These are phyloP conservation scores for Colletotrichum orchidophilum DNA, from an alignment of 2,329 filamentous ascomycete species.

Conservation along the genomic window DNA sequence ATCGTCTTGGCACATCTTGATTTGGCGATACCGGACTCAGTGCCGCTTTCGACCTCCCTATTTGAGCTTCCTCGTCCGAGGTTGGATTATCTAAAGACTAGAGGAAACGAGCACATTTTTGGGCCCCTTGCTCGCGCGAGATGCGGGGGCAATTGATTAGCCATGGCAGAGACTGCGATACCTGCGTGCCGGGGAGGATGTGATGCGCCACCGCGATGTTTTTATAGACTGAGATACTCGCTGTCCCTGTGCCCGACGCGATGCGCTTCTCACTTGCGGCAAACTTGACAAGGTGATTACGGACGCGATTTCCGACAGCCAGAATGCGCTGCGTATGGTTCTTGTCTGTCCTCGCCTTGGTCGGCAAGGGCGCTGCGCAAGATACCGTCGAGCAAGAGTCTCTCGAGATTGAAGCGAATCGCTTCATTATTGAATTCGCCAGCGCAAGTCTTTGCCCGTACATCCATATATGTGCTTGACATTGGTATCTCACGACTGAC, in stretches of 20 bases:
- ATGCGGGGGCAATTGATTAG: conserved; percentile 16
- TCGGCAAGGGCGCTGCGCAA: background rate
- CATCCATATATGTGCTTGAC: no score
- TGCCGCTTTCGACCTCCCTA: conserved; percentile 18
- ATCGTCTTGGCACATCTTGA: background rate
- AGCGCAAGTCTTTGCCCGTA: background rate
- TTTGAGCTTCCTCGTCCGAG: conserved; percentile 1
- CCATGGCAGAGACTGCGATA: background rate
- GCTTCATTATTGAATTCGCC: conserved; percentile 31
- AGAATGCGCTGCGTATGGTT: conserved; percentile 10
- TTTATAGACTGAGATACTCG: background rate
- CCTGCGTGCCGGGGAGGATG: background rate
- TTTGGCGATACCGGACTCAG: background rate
- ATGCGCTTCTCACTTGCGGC: no score
- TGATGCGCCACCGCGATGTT: background rate
- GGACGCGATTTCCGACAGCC: background rate
- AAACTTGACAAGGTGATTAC: background rate
- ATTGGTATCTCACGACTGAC: background rate
- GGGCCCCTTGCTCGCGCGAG: background rate
- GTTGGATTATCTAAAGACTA: conserved; percentile 17
- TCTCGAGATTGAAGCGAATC: conserved; percentile 14
- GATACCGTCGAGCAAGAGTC: background rate
- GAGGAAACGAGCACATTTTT: conserved; percentile 5
- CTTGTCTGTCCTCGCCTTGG: conserved; percentile 1
- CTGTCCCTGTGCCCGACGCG: background rate